phyloP scores from a whole-genome alignment of 306 rosid species.

The Amphicarpaea edgeworthii region DNA sequence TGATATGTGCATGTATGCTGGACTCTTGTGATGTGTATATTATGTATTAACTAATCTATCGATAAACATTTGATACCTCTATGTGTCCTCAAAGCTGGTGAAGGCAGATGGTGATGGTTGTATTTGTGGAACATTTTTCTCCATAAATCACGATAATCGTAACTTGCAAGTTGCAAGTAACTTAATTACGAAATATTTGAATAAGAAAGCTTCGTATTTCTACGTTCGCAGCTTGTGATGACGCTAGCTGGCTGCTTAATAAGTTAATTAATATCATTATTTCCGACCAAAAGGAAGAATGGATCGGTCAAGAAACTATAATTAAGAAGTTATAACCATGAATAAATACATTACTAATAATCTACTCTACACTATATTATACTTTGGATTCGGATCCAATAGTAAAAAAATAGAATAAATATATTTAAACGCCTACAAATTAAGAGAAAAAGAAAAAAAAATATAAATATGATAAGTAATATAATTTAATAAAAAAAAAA shows the following conservation, averaged over 20 bases:
- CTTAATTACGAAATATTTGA: not conserved
- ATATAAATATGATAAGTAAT: too few species aligned
- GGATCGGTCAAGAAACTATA: not conserved
- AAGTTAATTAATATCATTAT: not conserved
- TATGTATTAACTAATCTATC: not conserved
- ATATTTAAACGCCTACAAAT: too few species aligned
- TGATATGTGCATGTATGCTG: not conserved
- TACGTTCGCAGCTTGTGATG: not conserved
- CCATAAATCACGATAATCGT: not conserved
- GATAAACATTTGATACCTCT: not conserved
- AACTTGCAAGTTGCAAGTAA: conserved; percentile 35
- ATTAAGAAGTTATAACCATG: too few species aligned
- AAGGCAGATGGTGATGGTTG: not conserved
- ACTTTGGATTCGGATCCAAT: too few species aligned
- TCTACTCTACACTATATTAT: too few species aligned
- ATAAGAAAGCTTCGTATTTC: conserved; percentile 14
- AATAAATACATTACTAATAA: too few species aligned
- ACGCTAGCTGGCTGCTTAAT: not conserved
- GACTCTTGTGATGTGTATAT: not conserved
- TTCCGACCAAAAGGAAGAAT: not conserved
- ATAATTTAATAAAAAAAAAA: too few species aligned
- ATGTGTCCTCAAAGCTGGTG: not conserved
- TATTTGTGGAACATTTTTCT: not conserved
- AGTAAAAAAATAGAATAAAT: too few species aligned
- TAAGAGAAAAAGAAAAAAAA: too few species aligned